These are phyloP conservation scores for Skeletonema tropicum DNA, from an alignment of 108 stramenopile species.

Conservation along the genomic window DNA sequence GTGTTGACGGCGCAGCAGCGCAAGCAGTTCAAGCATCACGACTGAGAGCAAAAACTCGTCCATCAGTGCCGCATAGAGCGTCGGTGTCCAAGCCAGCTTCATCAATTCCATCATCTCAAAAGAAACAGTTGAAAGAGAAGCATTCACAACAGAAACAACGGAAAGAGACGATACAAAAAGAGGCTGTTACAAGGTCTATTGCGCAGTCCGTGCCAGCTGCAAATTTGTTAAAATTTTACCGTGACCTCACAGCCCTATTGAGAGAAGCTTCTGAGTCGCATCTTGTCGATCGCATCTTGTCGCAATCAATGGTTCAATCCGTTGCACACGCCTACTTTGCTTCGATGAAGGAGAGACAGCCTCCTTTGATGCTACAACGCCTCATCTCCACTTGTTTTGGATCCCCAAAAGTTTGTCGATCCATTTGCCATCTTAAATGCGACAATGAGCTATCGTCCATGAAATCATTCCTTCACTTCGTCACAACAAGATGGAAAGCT, in stretches of 20 bases:
- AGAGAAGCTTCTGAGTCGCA: conserved; percentile 6
- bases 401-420: conserved; percentile 14
- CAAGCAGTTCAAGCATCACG: conserved; percentile 73
- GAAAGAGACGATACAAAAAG: neutral
- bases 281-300: conserved; percentile 5
- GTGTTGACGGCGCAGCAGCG: conserved; percentile 78
- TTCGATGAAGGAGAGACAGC: conserved; percentile 7
- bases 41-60: conserved; percentile 45
- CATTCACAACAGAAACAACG: conserved; percentile 6
- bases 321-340: conserved; percentile 18
- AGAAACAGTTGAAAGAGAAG: conserved; percentile 4
- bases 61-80: conserved; percentile 23
- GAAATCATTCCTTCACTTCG: conserved; percentile 13
- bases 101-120: neutral
- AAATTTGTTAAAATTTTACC: conserved; percentile 21
- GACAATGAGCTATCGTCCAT: conserved; percentile 17
- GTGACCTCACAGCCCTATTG: conserved; percentile 14
- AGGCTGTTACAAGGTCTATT: neutral
- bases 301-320: conserved; percentile 29
- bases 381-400: conserved; percentile 29
- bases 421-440: conserved; percentile 18
- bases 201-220: conserved; percentile 8
- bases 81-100: conserved; percentile 20
- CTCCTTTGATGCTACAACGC: conserved; percentile 2
- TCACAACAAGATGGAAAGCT: conserved; percentile 13